Evolutionary conservation across 2,329 filamentous ascomycete genomes (phyloP), one percentile per base, ranked within the genome.

Genomic region (Colletotrichum spinosum): DNA sequence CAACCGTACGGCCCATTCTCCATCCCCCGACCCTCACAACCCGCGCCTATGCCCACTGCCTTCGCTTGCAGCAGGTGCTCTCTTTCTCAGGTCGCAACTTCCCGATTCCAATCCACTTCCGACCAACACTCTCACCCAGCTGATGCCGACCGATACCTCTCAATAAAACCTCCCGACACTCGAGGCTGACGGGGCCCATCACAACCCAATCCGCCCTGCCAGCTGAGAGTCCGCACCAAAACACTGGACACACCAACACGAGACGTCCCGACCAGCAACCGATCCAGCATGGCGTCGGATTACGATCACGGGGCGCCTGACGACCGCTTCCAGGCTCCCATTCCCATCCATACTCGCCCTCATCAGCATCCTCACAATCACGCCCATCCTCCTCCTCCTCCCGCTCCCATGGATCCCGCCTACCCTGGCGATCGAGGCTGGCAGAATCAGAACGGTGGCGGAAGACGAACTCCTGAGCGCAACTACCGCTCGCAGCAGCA

Each of bases 261-360:
- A 49, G 35, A 46, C 46, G 3, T 25, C 25, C 25, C 25, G 25
- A 56, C 44, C 42, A 12, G 44, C 44, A 38, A 54, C 13, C 41
- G 61, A 39, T 52, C 46, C 50, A 60, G 69, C 60, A 82, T 84
- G 79, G 81, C 80, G 70, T 81, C 82, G 69, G 81, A 82, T 69
- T 81, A 83, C 73, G 80, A 81, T 70, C 77, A 78, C 71, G 76
- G 76, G 70, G 72, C 76, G 70, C 76, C 77, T 67, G 72, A 71
- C 73, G 80, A 81, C 68, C 76, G 75, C 69, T 70, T 72, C 67
- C 76, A 74, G 52, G 73, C 76, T 38, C 68, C 67, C 25, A 25
- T 25, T 25, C 25, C 25, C 25, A 25, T 25, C 25, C 25, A 25
- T 25, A 25, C 25, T 25, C 25, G 25, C 25, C 25, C 25, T 25